phyloP scores from a whole-genome alignment of 225 moss, liverwort and hornwort genomes.

The Pseudisothecium myosuroides region DNA sequence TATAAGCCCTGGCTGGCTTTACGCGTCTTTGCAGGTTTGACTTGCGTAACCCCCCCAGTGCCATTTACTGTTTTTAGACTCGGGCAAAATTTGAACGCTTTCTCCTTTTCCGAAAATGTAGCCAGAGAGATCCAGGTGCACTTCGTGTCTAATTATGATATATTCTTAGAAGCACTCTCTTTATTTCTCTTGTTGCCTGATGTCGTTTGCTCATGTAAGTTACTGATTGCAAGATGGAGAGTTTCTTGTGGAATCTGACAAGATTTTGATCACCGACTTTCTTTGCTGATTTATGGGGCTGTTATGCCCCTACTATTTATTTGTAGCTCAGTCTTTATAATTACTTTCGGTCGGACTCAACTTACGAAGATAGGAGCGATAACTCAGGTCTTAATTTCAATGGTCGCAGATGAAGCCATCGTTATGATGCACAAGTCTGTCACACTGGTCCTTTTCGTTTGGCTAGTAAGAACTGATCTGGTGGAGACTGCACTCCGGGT shows the following conservation, averaged over 20 bases:
- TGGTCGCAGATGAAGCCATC: not conserved
- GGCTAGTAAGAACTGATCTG: not conserved
- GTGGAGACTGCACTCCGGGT: not conserved
- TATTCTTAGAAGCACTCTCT: not conserved
- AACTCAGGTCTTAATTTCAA: not conserved
- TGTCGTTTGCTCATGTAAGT: not conserved
- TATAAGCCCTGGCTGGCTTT: too few relatives aligned
- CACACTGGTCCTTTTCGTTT: not conserved
- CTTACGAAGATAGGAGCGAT: not conserved
- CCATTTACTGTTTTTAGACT: too few relatives aligned
- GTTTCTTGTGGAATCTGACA: not conserved
- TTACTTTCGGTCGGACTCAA: not conserved
- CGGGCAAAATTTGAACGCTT: not conserved
- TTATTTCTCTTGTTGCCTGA: not conserved
- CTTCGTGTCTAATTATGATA: not conserved
- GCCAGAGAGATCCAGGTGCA: not conserved
- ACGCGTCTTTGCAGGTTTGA: not conserved
- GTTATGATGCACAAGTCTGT: not conserved
- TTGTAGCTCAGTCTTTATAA: not conserved
- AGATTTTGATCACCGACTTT: not conserved
- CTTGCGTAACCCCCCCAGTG: not conserved
- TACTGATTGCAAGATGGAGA: not conserved
- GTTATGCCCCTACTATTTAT: not conserved
- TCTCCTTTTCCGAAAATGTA: not conserved
- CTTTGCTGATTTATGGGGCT: not conserved